Evolutionary conservation across 2,329 filamentous ascomycete genomes (phyloP), one percentile per base, ranked within the genome.

Genomic region (Trichoderma sp.): DNA sequence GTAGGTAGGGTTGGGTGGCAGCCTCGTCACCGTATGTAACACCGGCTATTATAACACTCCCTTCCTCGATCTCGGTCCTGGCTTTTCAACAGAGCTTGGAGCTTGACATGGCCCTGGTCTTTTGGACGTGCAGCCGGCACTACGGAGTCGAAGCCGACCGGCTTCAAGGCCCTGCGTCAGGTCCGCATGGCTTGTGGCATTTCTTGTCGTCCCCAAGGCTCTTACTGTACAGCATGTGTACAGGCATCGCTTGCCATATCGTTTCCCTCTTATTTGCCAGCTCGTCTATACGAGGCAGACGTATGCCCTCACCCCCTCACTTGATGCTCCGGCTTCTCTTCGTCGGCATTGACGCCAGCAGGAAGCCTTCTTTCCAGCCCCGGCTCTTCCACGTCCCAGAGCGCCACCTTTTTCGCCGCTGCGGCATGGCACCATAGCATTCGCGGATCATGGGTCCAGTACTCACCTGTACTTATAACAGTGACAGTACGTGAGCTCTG

Each of bases 111-210:
- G 24, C 51, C 32, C 64, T 21, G 39, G 58, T 37, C 66, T 61
- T 28, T 34, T 26, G 51, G 56, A 51, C 66, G 54, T 68, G 58
- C 66, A 61, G 66, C 66, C 60, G 66, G 66, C 66, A 68, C 37
- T 26, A 56, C 66, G 66, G 66, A 63, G 43, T 63, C 37, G 66
- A 68, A 63, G 37, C 66, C 66, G 66, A 68, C 18, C 56, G 66
- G 66, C 37, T 43, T 43, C 16, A 43, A 43, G 39, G 30, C 43
- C 43, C 59, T 46, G 43, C 43, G 28, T n/a, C n/a, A n/a, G 28
- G 49, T 49, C n/a, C 51, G 37, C 61, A 24, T 37, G 39, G 6
- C 24, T 26, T 28, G 39, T 65, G 30, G 51, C 34, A 21, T 34
- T 52, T 14, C 16, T 63, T 26, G 16, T 51, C 32, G 30, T 52